Evolutionary conservation across 2,329 filamentous ascomycete species (phyloP).

Genomic region (Cladorrhinum sp.): DNA sequence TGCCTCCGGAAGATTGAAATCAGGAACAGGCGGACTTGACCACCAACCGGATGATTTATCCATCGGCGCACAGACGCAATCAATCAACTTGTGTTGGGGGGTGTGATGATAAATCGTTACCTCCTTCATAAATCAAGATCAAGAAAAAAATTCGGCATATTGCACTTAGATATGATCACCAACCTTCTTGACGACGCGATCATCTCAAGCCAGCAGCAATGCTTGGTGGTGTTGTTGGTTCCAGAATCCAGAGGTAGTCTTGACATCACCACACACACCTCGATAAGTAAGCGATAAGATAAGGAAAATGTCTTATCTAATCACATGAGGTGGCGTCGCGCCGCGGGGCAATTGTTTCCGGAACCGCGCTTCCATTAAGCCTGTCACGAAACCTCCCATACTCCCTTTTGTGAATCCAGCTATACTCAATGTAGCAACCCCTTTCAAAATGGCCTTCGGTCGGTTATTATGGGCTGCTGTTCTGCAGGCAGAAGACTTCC

Average conservation of each 20-base stretch:
- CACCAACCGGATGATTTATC: too few species aligned
- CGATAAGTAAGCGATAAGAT: too few species aligned
- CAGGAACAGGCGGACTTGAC: too few species aligned
- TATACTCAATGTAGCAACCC: background rate
- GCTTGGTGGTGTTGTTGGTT: background rate
- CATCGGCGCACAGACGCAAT: too few species aligned
- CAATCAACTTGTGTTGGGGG: too few species aligned
- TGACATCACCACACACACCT: background rate
- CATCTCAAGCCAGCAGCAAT: background rate
- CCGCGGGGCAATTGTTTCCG: background rate
- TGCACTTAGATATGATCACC: background rate
- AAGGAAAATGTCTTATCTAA: too few species aligned
- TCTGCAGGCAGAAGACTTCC: slow-evolving; percentile 19
- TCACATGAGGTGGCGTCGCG: slow-evolving; percentile 5
- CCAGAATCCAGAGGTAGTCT: background rate
- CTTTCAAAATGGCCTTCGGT: slow-evolving; percentile 8
- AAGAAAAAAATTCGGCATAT: background rate
- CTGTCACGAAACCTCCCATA: background rate
- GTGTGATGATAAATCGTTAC: too few species aligned
- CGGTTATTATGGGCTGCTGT: slow-evolving; percentile 15
- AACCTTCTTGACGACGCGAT: background rate
- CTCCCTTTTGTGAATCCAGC: too few species aligned
- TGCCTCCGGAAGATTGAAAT: too few species aligned
- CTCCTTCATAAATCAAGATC: too few species aligned
- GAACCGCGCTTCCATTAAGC: background rate